Conservation (phyloP, 2,329 filamentous ascomycete species). For the Fusarium mangiferae region DNA sequence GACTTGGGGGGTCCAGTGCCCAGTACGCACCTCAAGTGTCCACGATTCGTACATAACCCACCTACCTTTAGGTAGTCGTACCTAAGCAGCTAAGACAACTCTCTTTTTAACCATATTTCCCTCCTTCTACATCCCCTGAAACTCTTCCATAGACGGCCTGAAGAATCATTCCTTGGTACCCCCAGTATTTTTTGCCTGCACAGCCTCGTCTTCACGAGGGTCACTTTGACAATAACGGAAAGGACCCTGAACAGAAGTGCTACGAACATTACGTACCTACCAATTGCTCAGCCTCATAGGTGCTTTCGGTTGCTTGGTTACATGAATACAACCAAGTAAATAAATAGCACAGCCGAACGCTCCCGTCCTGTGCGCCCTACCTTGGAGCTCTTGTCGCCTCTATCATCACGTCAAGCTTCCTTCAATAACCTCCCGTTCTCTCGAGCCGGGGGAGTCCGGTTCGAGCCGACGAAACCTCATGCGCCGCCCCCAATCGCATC, state of each 20-base stretch:
- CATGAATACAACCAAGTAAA: slow-evolving; percentile 16
- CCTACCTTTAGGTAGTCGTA: background rate
- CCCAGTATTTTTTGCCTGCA: slow-evolving; percentile 30
- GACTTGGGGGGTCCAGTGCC: background rate
- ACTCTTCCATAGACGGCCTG: slow-evolving; percentile 6
- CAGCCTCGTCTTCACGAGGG: slow-evolving; percentile 41
- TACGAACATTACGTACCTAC: slow-evolving; percentile 31
- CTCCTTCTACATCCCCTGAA: background rate
- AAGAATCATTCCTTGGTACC: slow-evolving; percentile 1
- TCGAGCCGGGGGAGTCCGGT: slow-evolving; percentile 29
- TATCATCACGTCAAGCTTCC: slow-evolving; percentile 6
- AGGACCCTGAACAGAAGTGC: slow-evolving; percentile 23
- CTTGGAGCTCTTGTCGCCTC: slow-evolving; percentile 19
- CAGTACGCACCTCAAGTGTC: background rate
- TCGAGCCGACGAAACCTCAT: slow-evolving; percentile 41
- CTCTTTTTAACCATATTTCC: background rate
- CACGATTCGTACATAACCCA: background rate
- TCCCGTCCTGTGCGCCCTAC: slow-evolving; percentile 3
- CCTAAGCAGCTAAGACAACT: slow-evolving; percentile 1
- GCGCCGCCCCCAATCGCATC: slow-evolving; percentile 39
- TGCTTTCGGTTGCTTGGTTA: slow-evolving; percentile 25
- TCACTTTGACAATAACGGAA: slow-evolving; percentile 14
- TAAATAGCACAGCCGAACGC: slow-evolving; percentile 17
- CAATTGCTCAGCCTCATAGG: slow-evolving; percentile 42
- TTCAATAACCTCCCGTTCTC: slow-evolving; percentile 18